Conservation (phyloP, 2,329 filamentous ascomycete species). For the Fusarium avenaceum region DNA sequence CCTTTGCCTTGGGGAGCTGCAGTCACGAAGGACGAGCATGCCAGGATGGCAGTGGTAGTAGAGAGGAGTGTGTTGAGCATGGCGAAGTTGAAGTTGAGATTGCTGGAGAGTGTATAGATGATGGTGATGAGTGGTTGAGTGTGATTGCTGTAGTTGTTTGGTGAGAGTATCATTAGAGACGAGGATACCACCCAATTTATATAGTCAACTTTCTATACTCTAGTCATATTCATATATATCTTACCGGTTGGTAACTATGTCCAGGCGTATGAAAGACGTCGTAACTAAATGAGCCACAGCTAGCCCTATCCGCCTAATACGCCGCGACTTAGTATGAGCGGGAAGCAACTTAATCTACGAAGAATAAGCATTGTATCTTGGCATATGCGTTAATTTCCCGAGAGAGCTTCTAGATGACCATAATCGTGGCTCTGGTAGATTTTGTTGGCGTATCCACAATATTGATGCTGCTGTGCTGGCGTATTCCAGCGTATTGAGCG, state of each 20-base stretch:
- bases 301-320: conserved; percentile 8
- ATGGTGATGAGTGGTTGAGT: neutral
- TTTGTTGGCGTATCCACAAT: neutral
- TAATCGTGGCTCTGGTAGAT: neutral
- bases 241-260: neutral
- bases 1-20: conserved; percentile 39
- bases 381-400: neutral
- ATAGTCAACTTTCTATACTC: neutral
- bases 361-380: conserved; percentile 12
- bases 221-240: rapidly evolving
- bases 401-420: too few species aligned
- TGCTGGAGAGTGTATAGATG: neutral
- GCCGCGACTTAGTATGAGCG: neutral
- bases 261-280: neutral
- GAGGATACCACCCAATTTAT: conserved; percentile 8
- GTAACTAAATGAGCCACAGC: neutral
- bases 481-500: conserved; percentile 26
- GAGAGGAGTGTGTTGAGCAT: neutral
- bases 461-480: neutral
- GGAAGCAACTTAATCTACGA: neutral
- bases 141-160: conserved; percentile 1
- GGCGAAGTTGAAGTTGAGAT: neutral
- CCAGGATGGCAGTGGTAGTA: conserved; percentile 54
- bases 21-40: conserved; percentile 52
- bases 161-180: neutral